Base-by-base conservation (phyloP, 1,284 basidiomycete species). In the Boletus semigastroideus region DNA sequence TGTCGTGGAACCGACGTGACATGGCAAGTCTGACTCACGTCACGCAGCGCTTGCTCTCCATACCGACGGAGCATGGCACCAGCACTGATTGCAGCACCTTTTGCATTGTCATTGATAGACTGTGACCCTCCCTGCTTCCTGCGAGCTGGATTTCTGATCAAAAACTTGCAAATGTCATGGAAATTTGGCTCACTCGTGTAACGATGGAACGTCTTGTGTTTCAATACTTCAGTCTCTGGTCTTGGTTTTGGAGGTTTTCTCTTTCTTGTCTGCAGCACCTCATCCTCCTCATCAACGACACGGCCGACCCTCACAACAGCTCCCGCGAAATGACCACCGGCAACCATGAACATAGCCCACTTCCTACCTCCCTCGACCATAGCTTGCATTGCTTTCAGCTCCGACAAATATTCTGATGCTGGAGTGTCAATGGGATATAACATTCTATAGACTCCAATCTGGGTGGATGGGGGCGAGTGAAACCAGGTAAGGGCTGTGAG, bases 101-200 rank as follows among this genome's bases (percentile, higher is more conserved):
- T 96, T 4, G 92, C 81, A 51, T 94, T 92, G 69, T 99, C 97
- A 63, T 98, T 97, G 3, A 90, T 64, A 1, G 87, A 87, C 72
- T 99, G 97, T 0, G 92, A 90, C 1, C 97, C 97, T 70, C 97
- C 97, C 75, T 99, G 97, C 71, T 99, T 99, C 59, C 92, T 80
- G 60, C 97, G 90, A 37, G 97, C 94, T 97, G 48, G 6, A 8
- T 25, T 25, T 36, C 19, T 36, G 10, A 46, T 55, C 16, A 61
- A 49, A 50, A 22, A 2, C 5, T 1, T 36, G 28, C 27, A n/a
- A 19, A 22, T 46, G 13, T 30, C n/a, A 37, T 42, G 33, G 25
- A 6, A 51, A 44, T 8, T 8, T 11, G 17, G 72, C 82, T 54
- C 54, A 96, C 94, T 99, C 0, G 97, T 99, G 70, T 99, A 99